phyloP scores from a whole-genome alignment of 805 yeast species.

The Cyberlindnera veronae region DNA sequence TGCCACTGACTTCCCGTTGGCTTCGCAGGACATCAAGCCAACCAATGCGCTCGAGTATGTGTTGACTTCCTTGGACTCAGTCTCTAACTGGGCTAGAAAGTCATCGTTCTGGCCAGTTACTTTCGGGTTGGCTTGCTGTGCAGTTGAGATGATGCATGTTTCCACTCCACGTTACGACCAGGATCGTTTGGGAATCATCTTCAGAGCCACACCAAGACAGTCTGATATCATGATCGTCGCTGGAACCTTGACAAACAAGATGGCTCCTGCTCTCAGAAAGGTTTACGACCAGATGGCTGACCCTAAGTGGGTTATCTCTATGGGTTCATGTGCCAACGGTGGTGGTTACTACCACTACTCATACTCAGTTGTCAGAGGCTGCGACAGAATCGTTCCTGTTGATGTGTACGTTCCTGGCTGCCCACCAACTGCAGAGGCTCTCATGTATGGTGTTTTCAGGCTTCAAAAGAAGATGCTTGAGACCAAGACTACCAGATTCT shows the following conservation, averaged over 20 bases:
- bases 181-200: slow-evolving; percentile 87
- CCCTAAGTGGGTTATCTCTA: slow-evolving; percentile 90
- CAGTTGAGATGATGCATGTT: slow-evolving; percentile 93
- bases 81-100: slow-evolving; percentile 89
- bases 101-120: slow-evolving; percentile 94
- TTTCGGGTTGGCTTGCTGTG: slow-evolving; percentile 89
- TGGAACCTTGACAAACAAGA: slow-evolving; percentile 85
- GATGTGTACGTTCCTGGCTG: slow-evolving; percentile 92
- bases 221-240: slow-evolving; percentile 91
- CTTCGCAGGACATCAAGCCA: slow-evolving; percentile 34
- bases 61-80: slow-evolving; percentile 73
- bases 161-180: slow-evolving; percentile 90
- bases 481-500: slow-evolving; percentile 75
- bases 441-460: slow-evolving; percentile 87
- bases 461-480: slow-evolving; percentile 87
- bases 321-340: slow-evolving; percentile 94
- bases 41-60: slow-evolving; percentile 71
- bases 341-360: slow-evolving; percentile 92
- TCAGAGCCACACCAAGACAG: slow-evolving; percentile 92
- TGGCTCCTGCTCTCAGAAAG: slow-evolving; percentile 92
- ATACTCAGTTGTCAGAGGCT: slow-evolving; percentile 85
- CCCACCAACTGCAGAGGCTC: slow-evolving; percentile 89
- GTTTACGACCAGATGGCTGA: slow-evolving; percentile 94
- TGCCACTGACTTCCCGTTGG: slow-evolving; percentile 23
- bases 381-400: slow-evolving; percentile 84